Base-by-base conservation (phyloP, 2,329 filamentous ascomycete species). In the Chaetomium globosum region DNA sequence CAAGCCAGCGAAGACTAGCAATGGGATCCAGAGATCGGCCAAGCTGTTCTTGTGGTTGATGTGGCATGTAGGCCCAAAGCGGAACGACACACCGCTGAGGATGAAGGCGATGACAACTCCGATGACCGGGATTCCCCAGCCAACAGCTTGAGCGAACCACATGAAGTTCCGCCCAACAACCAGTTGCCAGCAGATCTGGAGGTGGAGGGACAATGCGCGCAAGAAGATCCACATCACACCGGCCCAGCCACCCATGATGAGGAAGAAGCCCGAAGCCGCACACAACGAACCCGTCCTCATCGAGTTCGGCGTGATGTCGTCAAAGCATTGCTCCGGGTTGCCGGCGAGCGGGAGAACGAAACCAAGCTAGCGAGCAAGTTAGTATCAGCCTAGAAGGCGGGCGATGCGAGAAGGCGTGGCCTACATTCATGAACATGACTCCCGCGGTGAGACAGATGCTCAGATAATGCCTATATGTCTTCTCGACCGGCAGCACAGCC, bases 181-280 rank as follows among this genome's bases (percentile, higher is more conserved):
- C 39, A 96, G 84, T 76, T 98, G 93, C 95, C 95, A 99, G 81
- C 93, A 97, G 69, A 99, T 97, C 77, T 98, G 95, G 30, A 99
- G 87, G 77, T 99, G 95, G 72, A 99, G 89, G 4, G 93, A 96
- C 39, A 98, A 80, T 0, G 94, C 91, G 68, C 95, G 88, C 66
- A 97, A 84, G 75, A 97, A 96, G 69, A 93, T 87, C 94, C 95
- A 99, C 77, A 96, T 88, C 36, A 92, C 87, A 54, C 89, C 91
- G 33, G 87, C 85, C 84, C 93, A 91, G 52, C 93, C 95, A 61
- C 95, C 95, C 33, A 93, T 85, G 59, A 98, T 84, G 59, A 99
- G 80, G 69, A 97, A 89, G 1, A 92, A 85, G 10, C 95, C 95
- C 0, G 93, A 97, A 66, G 93, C 89, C 5, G 93, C 95, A 75